Percentiles rank a stretch among this genome's conserved stretches.
Conservation (phyloP, 495 filamentous ascomycete genomes). For the Pseudevernia furfuracea region DNA sequence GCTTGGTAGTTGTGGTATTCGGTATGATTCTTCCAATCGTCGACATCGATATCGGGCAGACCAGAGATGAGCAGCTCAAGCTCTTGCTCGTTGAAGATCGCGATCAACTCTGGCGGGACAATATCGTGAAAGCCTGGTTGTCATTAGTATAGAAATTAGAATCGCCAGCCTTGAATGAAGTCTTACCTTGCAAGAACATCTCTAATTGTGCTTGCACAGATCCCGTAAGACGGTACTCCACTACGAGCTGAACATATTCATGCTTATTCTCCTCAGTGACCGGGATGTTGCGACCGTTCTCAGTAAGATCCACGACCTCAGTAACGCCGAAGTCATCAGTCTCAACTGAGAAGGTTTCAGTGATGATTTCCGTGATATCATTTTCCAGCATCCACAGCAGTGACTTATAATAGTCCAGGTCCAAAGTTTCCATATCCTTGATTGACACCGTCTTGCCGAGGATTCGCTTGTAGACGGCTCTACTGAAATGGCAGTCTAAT, state of each 20-base stretch:
- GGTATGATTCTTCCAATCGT: slow-evolving; percentile 98
- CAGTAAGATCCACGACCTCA: slow-evolving; percentile 77
- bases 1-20: slow-evolving; percentile 98
- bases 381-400: slow-evolving; percentile 97
- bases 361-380: slow-evolving; percentile 97
- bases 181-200: slow-evolving; percentile 81
- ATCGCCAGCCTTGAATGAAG: not conserved
- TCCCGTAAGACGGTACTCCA: slow-evolving; percentile 85
- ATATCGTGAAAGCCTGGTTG: slow-evolving; percentile 88
- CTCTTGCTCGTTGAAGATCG: slow-evolving; percentile 98
- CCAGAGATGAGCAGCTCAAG: slow-evolving; percentile 95
- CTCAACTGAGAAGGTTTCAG: slow-evolving; percentile 93
- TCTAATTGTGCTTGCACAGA: slow-evolving; percentile 93
- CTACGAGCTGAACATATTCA: slow-evolving; percentile 85
- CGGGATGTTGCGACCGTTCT: slow-evolving; percentile 79
- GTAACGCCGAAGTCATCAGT: slow-evolving; percentile 86
- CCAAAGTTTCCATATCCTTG: slow-evolving; percentile 99
- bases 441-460: slow-evolving; percentile 89
- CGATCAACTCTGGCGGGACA: slow-evolving; percentile 85
- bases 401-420: slow-evolving; percentile 99
- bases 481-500: slow-evolving; percentile 96
- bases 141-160: slow-evolving; percentile 26
- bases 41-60: slow-evolving; percentile 91
- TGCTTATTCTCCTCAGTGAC: slow-evolving; percentile 99
- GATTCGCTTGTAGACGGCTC: slow-evolving; percentile 96